These are phyloP conservation scores for Phytophthora sp. DNA, from an alignment of 352 stramenopile species.

Conservation along the genomic window DNA sequence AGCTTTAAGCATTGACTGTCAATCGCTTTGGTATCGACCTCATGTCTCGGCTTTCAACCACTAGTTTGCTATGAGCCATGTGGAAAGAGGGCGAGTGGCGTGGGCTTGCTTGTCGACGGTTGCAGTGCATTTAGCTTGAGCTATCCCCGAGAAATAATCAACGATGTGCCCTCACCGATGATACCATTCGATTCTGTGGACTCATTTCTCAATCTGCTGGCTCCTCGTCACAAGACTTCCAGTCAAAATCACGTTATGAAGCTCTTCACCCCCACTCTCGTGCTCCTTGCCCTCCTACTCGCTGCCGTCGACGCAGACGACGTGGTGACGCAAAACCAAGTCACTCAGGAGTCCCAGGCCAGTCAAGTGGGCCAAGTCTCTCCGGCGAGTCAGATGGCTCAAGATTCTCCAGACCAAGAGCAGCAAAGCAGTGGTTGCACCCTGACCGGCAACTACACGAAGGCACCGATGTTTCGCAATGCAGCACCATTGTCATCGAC, in stretches of 20 bases:
- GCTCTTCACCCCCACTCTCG: background rate
- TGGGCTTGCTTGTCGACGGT: background rate
- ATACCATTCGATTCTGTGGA: background rate
- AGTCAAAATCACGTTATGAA: background rate
- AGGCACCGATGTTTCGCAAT: constrained; percentile 14
- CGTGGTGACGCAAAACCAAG: constrained; percentile 5
- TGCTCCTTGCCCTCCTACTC: background rate
- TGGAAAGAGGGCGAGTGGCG: constrained; percentile 9
- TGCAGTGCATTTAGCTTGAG: background rate
- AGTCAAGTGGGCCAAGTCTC: constrained; percentile 4
- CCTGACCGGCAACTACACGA: constrained; percentile 29
- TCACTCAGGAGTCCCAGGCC: background rate
- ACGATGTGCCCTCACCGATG: no score
- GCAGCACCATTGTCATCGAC: constrained; percentile 25
- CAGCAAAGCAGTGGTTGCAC: constrained; percentile 8
- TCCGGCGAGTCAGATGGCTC: background rate
- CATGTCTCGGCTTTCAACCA: background rate
- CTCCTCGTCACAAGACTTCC: background rate
- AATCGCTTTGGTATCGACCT: no score
- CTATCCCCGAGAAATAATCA: constrained; percentile 7
- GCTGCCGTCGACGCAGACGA: background rate
- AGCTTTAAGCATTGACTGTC: background rate
- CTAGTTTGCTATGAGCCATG: constrained; percentile 10
- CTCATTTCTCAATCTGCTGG: constrained; percentile 4
- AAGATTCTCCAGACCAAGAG: background rate